Conservation (phyloP, 2,329 filamentous ascomycete species). For the Paraphoma chrysanthemicola region DNA sequence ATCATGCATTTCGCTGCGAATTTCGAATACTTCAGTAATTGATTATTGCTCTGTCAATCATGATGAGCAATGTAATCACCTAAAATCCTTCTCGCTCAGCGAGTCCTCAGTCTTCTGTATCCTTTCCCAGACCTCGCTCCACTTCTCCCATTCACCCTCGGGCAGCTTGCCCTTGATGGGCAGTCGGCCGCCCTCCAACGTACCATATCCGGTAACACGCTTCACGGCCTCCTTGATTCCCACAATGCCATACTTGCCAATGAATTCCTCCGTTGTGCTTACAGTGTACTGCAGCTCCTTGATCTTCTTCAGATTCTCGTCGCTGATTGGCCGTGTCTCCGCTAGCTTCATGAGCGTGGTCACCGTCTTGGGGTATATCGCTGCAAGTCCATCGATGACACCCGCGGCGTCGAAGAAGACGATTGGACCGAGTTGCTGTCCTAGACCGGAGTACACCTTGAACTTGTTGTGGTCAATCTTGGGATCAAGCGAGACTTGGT, state of each 20-base stretch:
- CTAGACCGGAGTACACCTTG: conserved; percentile 69
- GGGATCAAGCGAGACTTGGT: conserved; percentile 66
- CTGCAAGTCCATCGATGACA: conserved; percentile 71
- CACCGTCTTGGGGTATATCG: conserved; percentile 69
- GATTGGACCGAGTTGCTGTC: conserved; percentile 69
- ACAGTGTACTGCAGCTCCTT: conserved; percentile 66
- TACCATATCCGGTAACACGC: conserved; percentile 65
- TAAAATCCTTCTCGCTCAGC: conserved; percentile 16
- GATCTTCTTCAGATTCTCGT: conserved; percentile 55
- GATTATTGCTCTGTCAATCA: not conserved
- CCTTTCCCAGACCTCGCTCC: conserved; percentile 39
- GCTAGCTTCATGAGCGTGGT: conserved; percentile 63
- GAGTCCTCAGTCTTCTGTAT: conserved; percentile 42
- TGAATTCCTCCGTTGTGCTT: conserved; percentile 67
- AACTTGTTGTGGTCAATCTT: conserved; percentile 66
- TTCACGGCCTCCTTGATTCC: conserved; percentile 71
- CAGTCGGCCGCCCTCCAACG: conserved; percentile 65
- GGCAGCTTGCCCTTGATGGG: conserved; percentile 66
- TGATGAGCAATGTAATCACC: not conserved
- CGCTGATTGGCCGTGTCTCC: conserved; percentile 45
- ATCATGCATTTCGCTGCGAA: too few species aligned
- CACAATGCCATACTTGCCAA: conserved; percentile 66
- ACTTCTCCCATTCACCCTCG: conserved; percentile 63
- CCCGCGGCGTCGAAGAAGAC: conserved; percentile 69
- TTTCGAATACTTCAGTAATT: not conserved